Percentiles rank a stretch among this genome's conserved stretches.
Conservation (phyloP, 2,329 filamentous ascomycete genomes). For the Pestalotiopsis sp. region DNA sequence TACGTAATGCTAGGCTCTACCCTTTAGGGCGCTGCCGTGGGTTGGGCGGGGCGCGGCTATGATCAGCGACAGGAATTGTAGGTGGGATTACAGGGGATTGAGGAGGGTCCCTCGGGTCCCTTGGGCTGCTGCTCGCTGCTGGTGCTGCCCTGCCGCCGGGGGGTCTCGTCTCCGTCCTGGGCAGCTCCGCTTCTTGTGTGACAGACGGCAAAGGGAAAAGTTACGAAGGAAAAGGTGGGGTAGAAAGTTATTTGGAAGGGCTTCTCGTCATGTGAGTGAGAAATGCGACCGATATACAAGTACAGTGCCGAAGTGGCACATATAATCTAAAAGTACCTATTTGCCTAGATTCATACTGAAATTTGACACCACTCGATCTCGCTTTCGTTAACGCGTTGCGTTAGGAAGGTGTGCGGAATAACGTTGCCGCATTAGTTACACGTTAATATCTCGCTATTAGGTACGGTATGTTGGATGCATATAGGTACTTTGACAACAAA, state of each 20-base stretch:
- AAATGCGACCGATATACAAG: neutral
- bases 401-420: neutral
- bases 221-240: constrained; percentile 1
- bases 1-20: neutral
- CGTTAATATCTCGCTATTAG: neutral
- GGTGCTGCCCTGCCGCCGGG: too few species aligned
- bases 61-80: neutral
- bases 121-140: too few species aligned
- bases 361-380: too few species aligned
- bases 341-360: too few species aligned
- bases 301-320: neutral
- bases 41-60: constrained; percentile 1
- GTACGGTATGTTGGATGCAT: neutral
- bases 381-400: neutral
- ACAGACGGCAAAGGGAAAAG: neutral
- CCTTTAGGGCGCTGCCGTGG: neutral
- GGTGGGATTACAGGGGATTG: neutral
- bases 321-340: too few species aligned
- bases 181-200: neutral
- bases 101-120: neutral
- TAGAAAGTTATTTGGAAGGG: neutral
- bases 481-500: neutral
- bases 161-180: neutral
- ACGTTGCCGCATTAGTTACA: neutral
- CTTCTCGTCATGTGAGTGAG: neutral